phyloP scores from a whole-genome alignment of 2,329 filamentous ascomycete genomes.

The Rosellinia necatrix region DNA sequence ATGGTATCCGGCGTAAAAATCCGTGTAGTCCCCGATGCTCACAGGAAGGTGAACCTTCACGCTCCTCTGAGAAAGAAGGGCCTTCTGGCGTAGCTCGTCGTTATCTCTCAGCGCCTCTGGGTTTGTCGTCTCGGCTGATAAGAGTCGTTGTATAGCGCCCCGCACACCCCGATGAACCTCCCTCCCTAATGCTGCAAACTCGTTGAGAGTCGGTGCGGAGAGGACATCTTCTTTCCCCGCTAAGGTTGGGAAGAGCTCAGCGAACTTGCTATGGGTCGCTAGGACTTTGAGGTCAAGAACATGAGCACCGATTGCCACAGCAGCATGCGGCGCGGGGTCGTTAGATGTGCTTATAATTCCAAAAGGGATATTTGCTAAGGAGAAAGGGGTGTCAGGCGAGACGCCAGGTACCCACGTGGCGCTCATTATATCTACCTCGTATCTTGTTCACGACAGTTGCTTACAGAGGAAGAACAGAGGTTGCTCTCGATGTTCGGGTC shows the following conservation, averaged over 20 bases:
- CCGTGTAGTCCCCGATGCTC: slow-evolving; percentile 81
- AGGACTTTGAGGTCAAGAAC: slow-evolving; percentile 68
- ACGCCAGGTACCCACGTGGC: slow-evolving; percentile 42
- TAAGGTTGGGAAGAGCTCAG: slow-evolving; percentile 44
- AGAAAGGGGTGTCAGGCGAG: slow-evolving; percentile 59
- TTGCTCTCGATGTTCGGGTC: not conserved
- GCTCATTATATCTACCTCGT: slow-evolving; percentile 27
- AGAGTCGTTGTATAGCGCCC: slow-evolving; percentile 68
- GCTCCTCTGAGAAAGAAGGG: slow-evolving; percentile 62
- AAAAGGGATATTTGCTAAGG: slow-evolving; percentile 80
- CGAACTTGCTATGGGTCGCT: slow-evolving; percentile 28
- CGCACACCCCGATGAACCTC: slow-evolving; percentile 71
- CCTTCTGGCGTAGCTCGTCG: slow-evolving; percentile 56
- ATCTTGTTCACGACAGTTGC: not conserved
- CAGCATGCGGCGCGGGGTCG: slow-evolving; percentile 62
- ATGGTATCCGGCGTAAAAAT: slow-evolving; percentile 82
- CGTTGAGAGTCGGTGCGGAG: slow-evolving; percentile 68
- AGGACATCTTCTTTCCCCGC: slow-evolving; percentile 66
- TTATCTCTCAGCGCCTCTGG: slow-evolving; percentile 69
- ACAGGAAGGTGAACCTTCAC: slow-evolving; percentile 74
- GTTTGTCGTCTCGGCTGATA: slow-evolving; percentile 62
- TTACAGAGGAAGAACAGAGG: not conserved
- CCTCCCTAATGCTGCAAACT: slow-evolving; percentile 73
- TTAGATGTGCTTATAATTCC: slow-evolving; percentile 73
- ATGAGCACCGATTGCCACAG: slow-evolving; percentile 73